phyloP scores from a whole-genome alignment of 768 basidiomycete genomes.

The Boletus vinaceobasis region DNA sequence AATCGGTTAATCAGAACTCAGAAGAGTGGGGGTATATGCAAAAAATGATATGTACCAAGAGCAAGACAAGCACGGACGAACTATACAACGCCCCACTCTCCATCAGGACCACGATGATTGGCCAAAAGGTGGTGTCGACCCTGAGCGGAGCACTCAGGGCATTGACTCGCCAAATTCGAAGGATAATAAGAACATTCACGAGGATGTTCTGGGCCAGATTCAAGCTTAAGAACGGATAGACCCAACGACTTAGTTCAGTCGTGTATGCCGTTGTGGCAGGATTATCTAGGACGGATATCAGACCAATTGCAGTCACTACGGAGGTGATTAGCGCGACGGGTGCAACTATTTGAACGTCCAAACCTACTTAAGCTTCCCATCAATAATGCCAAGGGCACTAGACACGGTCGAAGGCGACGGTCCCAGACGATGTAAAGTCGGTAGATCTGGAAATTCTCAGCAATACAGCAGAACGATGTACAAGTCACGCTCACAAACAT shows the following conservation, averaged over 20 bases:
- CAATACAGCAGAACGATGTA: not conserved
- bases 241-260: not conserved
- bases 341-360: not conserved
- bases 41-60: not conserved
- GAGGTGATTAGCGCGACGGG: not conserved
- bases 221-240: conserved; percentile 3
- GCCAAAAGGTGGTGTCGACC: not conserved
- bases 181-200: conserved; percentile 2
- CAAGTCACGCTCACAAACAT: not conserved
- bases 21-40: not conserved
- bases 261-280: conserved; percentile 2
- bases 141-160: not conserved
- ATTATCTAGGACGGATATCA: not conserved
- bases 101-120: conserved; percentile 2
- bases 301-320: not conserved
- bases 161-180: conserved; percentile 7
- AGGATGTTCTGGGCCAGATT: conserved; percentile 8
- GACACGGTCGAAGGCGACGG: not conserved
- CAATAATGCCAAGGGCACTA: not conserved
- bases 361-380: not conserved
- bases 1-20: not conserved
- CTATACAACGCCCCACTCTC: conserved; percentile 11
- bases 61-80: conserved; percentile 1
- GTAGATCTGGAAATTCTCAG: conserved; percentile 2
- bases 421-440: conserved; percentile 9